Evolutionary conservation across 208 protist species (phyloP).

Genomic region (Leishmania mexicana): DNA sequence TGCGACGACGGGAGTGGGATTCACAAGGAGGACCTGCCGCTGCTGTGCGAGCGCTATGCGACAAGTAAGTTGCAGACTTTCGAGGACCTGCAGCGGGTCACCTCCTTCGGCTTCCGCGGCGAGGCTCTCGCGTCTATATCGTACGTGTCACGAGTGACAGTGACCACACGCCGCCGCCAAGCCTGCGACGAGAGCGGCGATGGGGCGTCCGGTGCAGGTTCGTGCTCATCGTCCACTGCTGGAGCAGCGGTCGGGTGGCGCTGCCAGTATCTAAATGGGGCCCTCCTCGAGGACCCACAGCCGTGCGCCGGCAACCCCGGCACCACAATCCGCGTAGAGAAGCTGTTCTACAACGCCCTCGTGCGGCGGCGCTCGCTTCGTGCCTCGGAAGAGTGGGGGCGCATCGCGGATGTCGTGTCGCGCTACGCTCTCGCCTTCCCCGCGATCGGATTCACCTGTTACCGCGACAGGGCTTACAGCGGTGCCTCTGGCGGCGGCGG

Average conservation of each 20-base stretch:
- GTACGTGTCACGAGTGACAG: slow-evolving; percentile 77
- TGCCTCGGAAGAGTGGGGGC: slow-evolving; percentile 92
- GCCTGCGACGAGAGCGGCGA: neutral
- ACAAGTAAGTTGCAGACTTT: slow-evolving; percentile 94
- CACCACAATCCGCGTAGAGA: slow-evolving; percentile 85
- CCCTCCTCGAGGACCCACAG: slow-evolving; percentile 87
- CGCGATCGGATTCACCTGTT: slow-evolving; percentile 72
- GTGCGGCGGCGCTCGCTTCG: slow-evolving; percentile 81
- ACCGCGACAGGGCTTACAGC: slow-evolving; percentile 34
- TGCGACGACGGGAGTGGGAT: slow-evolving; percentile 98
- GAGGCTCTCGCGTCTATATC: slow-evolving; percentile 91
- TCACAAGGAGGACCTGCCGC: slow-evolving; percentile 90
- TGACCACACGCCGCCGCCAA: slow-evolving; percentile 59
- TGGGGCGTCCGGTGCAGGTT: neutral
- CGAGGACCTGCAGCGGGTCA: slow-evolving; percentile 86
- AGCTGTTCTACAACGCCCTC: slow-evolving; percentile 91
- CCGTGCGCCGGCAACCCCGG: slow-evolving; percentile 82
- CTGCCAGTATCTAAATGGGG: slow-evolving; percentile 87
- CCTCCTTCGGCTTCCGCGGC: slow-evolving; percentile 93
- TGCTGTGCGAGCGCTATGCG: slow-evolving; percentile 98
- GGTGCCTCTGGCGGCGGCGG: neutral
- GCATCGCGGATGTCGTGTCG: slow-evolving; percentile 90
- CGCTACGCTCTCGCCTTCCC: slow-evolving; percentile 89
- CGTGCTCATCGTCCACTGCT: neutral
- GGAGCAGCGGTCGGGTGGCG: slow-evolving; percentile 49